Evolutionary conservation across 116 monocot species (phyloP).

Genomic region (Iris pallida): DNA sequence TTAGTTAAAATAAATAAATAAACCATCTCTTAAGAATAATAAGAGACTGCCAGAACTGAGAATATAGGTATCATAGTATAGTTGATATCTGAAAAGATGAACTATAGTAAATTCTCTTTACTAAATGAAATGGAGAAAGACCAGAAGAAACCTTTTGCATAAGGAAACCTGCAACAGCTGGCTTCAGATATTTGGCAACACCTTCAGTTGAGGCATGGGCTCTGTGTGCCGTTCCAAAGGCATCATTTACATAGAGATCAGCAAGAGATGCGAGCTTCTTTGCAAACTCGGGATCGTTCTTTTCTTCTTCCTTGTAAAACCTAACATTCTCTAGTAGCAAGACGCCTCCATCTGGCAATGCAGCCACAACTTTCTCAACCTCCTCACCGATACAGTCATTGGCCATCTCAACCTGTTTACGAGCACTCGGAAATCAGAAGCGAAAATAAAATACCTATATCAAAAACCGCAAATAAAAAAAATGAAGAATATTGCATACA

Average conservation of each 20-base stretch:
- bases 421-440: neutral
- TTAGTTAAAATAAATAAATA: too few relatives aligned
- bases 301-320: constrained; percentile 97
- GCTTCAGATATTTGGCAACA: constrained; percentile 85
- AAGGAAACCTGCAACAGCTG: constrained; percentile 96
- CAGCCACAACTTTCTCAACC: constrained; percentile 61
- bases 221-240: constrained; percentile 93
- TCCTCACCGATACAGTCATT: constrained; percentile 86
- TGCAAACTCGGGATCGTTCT: constrained; percentile 94
- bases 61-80: too few relatives aligned
- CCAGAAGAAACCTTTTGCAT: constrained; percentile 68
- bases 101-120: too few relatives aligned
- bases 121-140: too few relatives aligned
- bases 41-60: too few relatives aligned
- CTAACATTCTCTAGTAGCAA: constrained; percentile 96
- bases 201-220: constrained; percentile 98
- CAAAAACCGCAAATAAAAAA: neutral
- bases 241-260: constrained; percentile 97
- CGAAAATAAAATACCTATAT: neutral
- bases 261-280: constrained; percentile 90
- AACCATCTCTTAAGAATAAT: too few relatives aligned
- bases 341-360: constrained; percentile 82
- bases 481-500: constrained; percentile 27
- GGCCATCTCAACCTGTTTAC: constrained; percentile 70
- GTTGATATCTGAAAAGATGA: too few relatives aligned